These are phyloP conservation scores for Crataegus laevigata DNA, from an alignment of 306 rosid species.

Conservation along the genomic window DNA sequence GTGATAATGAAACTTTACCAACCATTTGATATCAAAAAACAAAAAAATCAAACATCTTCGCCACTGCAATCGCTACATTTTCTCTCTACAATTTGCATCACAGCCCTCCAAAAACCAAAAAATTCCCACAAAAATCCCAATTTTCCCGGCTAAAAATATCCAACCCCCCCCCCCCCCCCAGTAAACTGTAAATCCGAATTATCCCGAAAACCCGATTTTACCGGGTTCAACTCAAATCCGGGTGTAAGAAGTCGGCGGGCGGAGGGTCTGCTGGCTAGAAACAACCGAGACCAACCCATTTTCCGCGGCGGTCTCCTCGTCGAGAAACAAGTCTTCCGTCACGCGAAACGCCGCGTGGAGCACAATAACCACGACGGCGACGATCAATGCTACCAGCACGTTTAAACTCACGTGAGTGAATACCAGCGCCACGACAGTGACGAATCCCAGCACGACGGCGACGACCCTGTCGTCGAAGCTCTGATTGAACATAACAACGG, in stretches of 20 bases:
- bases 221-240: constrained; percentile 6
- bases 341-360: constrained; percentile 43
- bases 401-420: constrained; percentile 39
- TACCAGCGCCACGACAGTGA: constrained; percentile 37
- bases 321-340: constrained; percentile 43
- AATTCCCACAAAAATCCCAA: background rate
- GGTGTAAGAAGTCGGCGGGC: constrained; percentile 2
- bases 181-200: background rate
- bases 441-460: constrained; percentile 18
- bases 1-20: background rate
- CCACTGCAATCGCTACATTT: background rate
- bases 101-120: background rate
- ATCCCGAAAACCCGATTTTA: background rate
- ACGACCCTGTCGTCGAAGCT: constrained; percentile 30
- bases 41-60: background rate
- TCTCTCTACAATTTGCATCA: background rate
- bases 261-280: constrained; percentile 12
- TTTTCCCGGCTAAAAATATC: background rate
- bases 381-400: constrained; percentile 32
- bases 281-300: constrained; percentile 41
- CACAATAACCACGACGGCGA: constrained; percentile 32
- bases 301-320: constrained; percentile 32
- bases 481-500: constrained; percentile 18
- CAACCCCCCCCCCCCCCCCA: background rate
- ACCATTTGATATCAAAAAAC: background rate